Percentiles rank a stretch among this genome's conserved stretches.
phyloP scores from a whole-genome alignment of 768 basidiomycete genomes.

The Leccinum ochraceum region DNA sequence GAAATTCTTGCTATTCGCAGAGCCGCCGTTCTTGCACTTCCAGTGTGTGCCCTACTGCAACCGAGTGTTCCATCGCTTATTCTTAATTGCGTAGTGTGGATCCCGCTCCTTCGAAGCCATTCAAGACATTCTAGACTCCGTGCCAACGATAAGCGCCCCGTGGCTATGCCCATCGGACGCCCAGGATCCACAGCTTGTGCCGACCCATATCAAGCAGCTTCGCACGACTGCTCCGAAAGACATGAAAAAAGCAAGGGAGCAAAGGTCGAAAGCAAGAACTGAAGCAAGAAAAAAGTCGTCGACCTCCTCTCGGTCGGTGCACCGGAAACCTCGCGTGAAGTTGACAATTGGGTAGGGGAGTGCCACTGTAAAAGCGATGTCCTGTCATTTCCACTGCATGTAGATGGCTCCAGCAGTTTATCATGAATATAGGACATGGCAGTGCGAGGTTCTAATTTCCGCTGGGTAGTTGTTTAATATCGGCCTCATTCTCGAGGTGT shows the following conservation, averaged over 20 bases:
- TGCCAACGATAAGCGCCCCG: conserved; percentile 60
- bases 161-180: conserved; percentile 51
- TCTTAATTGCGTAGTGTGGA: conserved; percentile 34
- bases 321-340: conserved; percentile 25
- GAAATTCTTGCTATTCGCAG: conserved; percentile 64
- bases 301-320: conserved; percentile 12
- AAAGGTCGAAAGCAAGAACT: conserved; percentile 49
- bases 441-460: not conserved
- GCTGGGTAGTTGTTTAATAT: not conserved
- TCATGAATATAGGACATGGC: not conserved
- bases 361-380: not conserved
- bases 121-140: conserved; percentile 42
- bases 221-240: conserved; percentile 78
- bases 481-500: not conserved
- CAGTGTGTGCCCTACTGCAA: conserved; percentile 47
- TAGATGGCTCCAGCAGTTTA: not conserved
- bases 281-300: conserved; percentile 42
- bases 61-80: conserved; percentile 6
- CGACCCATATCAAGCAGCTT: conserved; percentile 82
- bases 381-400: not conserved
- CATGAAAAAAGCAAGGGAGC: conserved; percentile 68
- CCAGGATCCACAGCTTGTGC: conserved; percentile 41
- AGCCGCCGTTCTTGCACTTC: conserved; percentile 64
- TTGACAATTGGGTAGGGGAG: conserved; percentile 15
- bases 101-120: conserved; percentile 41